Percentiles rank a stretch among this genome's conserved stretches.
Conservation (phyloP, 2,329 filamentous ascomycete genomes). For the Ascomycota sp. region DNA sequence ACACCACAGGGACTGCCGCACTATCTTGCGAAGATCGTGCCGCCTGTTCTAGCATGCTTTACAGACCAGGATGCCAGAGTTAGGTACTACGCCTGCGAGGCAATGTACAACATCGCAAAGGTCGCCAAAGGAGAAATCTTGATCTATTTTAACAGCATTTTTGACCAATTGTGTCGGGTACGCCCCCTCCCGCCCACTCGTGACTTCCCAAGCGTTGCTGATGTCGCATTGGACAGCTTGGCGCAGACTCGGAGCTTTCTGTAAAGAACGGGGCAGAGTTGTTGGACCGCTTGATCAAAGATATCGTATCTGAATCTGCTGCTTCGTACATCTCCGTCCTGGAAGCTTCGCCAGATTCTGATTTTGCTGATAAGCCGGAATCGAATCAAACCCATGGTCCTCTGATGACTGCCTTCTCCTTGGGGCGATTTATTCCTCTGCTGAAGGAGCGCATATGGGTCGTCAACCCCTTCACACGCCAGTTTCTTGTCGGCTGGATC, state of each 20-base stretch:
- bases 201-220: too few relatives aligned
- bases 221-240: conserved; percentile 36
- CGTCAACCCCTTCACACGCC: conserved; percentile 82
- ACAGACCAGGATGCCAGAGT: conserved; percentile 94
- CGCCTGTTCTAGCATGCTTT: conserved; percentile 91
- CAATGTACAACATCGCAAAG: conserved; percentile 99
- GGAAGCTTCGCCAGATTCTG: conserved; percentile 30
- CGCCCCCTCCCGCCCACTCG: not conserved
- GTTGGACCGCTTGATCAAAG: conserved; percentile 82
- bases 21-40: conserved; percentile 85
- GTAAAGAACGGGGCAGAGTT: conserved; percentile 97
- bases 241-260: conserved; percentile 85
- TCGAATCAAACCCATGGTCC: conserved; percentile 23
- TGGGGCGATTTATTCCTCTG: conserved; percentile 77
- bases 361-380: conserved; percentile 24
- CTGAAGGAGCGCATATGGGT: conserved; percentile 89
- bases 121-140: conserved; percentile 95
- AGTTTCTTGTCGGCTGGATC: conserved; percentile 92
- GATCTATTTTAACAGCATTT: conserved; percentile 95
- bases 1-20: conserved; percentile 59
- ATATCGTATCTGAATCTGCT: conserved; percentile 88
- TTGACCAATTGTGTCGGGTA: conserved; percentile 92
- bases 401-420: conserved; percentile 73
- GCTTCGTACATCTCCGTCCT: conserved; percentile 86
- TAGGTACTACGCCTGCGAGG: conserved; percentile 95